Evolutionary conservation across 78 protist genomes (phyloP).

Genomic region (Dictyostelium intermedium): DNA sequence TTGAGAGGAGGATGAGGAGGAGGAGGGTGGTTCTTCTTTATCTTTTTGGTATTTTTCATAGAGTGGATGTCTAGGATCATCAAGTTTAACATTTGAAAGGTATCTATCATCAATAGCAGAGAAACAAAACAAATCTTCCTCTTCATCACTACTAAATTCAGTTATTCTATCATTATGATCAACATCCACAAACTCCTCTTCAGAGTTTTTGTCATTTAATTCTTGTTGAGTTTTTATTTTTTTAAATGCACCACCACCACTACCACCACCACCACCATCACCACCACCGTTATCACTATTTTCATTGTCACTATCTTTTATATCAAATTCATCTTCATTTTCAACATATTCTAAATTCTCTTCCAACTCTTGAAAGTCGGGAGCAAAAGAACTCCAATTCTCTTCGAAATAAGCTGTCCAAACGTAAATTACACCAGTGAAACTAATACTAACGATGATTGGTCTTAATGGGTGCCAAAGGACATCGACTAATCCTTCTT

Average conservation of each 20-base stretch:
- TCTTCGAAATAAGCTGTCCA: constrained; percentile 76
- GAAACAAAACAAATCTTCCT: constrained; percentile 59
- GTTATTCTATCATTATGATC: constrained; percentile 31
- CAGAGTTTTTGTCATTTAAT: background rate
- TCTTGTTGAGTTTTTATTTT: constrained; percentile 4
- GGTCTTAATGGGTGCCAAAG: constrained; percentile 85
- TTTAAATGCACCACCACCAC: background rate
- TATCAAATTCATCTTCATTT: constrained; percentile 91
- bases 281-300: background rate
- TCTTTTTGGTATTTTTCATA: background rate
- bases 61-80: background rate
- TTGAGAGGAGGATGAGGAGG: background rate
- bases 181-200: constrained; percentile 49
- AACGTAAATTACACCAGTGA: constrained; percentile 60
- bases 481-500: constrained; percentile 78
- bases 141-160: constrained; percentile 80
- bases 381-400: constrained; percentile 93
- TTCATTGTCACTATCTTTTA: constrained; percentile 32
- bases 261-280: constrained; percentile 36
- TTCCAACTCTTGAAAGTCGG: constrained; percentile 87
- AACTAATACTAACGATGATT: constrained; percentile 14
- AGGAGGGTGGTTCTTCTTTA: background rate
- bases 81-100: background rate
- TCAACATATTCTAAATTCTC: constrained; percentile 87
- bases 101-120: background rate